A percentile compares a stretch with the other conserved stretches of the same genome.
Conservation (phyloP, 139 green algal genomes). For the Nannochloris sp. region DNA sequence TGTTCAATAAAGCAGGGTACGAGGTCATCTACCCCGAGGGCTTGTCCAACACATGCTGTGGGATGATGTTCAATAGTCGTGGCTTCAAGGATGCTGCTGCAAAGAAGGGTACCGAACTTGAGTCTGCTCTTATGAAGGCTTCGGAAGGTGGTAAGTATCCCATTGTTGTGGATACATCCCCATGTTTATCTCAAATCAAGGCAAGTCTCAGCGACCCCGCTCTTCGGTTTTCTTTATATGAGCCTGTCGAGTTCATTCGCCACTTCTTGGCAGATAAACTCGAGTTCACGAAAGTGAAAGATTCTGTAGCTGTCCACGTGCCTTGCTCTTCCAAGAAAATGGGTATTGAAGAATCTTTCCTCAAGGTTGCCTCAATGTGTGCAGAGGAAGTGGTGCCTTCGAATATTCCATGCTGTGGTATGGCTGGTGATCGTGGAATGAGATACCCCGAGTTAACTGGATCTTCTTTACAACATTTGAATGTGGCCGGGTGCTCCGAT, state of each 20-base stretch:
- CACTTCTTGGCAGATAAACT: constrained; percentile 91
- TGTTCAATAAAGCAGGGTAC: constrained; percentile 78
- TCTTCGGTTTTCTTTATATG: constrained; percentile 84
- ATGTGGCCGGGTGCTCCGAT: constrained; percentile 58
- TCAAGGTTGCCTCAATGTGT: constrained; percentile 76
- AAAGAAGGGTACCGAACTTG: constrained; percentile 55
- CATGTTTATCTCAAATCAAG: constrained; percentile 86
- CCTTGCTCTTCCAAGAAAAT: constrained; percentile 98
- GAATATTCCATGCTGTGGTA: constrained; percentile 92
- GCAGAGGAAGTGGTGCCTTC: constrained; percentile 66
- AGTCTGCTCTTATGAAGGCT: constrained; percentile 78
- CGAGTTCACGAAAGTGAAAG: constrained; percentile 72
- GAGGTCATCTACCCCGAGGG: constrained; percentile 83
- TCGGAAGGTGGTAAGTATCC: constrained; percentile 80
- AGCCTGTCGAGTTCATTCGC: constrained; percentile 93
- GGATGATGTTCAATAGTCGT: constrained; percentile 93
- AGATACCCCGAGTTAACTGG: constrained; percentile 88
- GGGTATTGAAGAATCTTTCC: constrained; percentile 83
- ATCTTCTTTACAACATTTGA: constrained; percentile 47
- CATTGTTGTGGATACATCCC: constrained; percentile 89
- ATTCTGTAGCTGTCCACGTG: constrained; percentile 87
- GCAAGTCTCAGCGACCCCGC: constrained; percentile 50
- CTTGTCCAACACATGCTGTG: constrained; percentile 33
- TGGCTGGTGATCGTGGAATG: constrained; percentile 94
- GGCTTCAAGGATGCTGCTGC: constrained; percentile 79